Evolutionary conservation across 257 asterid species (phyloP).

Genomic region (Mentha longifolia): DNA sequence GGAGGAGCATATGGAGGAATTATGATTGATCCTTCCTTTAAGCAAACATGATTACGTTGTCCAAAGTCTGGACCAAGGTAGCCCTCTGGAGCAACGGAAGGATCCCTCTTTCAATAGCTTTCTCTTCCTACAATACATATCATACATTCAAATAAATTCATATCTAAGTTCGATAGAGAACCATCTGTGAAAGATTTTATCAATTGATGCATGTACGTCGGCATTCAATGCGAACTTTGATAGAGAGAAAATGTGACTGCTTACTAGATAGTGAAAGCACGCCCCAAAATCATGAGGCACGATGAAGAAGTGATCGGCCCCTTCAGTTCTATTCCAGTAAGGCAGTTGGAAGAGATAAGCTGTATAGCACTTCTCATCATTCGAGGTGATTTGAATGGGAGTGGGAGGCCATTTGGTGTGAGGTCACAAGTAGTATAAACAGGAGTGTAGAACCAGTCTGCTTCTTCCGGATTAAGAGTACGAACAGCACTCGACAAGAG

Average conservation of each 20-base stretch:
- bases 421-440: slow-evolving; percentile 86
- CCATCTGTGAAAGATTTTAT: neutral
- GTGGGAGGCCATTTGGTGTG: slow-evolving; percentile 87
- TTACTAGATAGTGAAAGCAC: slow-evolving; percentile 88
- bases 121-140: slow-evolving; percentile 69
- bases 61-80: slow-evolving; percentile 92
- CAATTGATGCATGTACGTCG: neutral
- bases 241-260: slow-evolving; percentile 13
- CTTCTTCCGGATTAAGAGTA: slow-evolving; percentile 90
- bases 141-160: neutral
- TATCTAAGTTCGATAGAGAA: neutral
- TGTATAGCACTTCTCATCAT: slow-evolving; percentile 96
- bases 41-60: slow-evolving; percentile 85
- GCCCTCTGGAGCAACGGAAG: slow-evolving; percentile 79
- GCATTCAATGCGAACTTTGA: neutral
- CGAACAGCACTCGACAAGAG: slow-evolving; percentile 80
- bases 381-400: slow-evolving; percentile 86
- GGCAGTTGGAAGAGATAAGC: slow-evolving; percentile 87
- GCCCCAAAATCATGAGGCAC: slow-evolving; percentile 93
- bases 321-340: slow-evolving; percentile 90
- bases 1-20: slow-evolving; percentile 97
- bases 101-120: slow-evolving; percentile 91
- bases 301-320: slow-evolving; percentile 94
- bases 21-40: slow-evolving; percentile 75
- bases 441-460: slow-evolving; percentile 93